phyloP scores from a whole-genome alignment of 306 rosid species.

The Coriaria nepalensis region DNA sequence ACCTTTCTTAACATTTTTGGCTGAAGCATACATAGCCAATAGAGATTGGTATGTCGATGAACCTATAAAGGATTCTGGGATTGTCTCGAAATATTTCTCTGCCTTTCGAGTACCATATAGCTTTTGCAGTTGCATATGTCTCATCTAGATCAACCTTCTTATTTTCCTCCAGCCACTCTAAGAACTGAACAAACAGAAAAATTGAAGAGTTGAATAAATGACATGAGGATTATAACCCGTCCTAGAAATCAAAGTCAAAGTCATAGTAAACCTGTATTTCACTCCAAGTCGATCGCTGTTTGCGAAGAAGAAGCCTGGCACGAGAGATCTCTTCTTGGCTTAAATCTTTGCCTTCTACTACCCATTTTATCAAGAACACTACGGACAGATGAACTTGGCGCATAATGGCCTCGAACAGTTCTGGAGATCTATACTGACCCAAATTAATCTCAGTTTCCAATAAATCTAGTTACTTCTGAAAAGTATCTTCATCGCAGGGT shows the following conservation, averaged over 20 bases:
- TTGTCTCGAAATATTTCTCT: constrained; percentile 40
- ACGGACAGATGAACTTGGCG: constrained; percentile 22
- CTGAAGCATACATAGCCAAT: constrained; percentile 38
- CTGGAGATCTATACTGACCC: constrained; percentile 18
- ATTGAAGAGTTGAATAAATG: background rate
- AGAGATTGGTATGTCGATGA: constrained; percentile 56
- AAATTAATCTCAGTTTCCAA: constrained; percentile 20
- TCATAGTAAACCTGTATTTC: constrained; percentile 87
- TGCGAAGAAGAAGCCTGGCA: constrained; percentile 37
- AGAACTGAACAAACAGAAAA: constrained; percentile 39
- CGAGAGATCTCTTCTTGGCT: constrained; percentile 32
- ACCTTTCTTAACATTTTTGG: constrained; percentile 35
- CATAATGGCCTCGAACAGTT: constrained; percentile 31
- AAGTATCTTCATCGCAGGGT: constrained; percentile 21
- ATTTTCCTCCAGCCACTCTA: constrained; percentile 59
- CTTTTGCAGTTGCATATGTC: constrained; percentile 63
- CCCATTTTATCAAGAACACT: constrained; percentile 57
- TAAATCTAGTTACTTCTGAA: constrained; percentile 28
- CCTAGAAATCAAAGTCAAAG: too few species aligned
- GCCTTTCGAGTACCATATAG: constrained; percentile 43
- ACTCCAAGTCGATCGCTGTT: constrained; percentile 31
- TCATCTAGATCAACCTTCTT: constrained; percentile 36
- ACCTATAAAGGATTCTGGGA: constrained; percentile 67
- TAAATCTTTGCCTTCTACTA: constrained; percentile 51
- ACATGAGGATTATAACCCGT: background rate